Base-by-base conservation (phyloP, 306 rosid genomes). In the Rosa chinensis region DNA sequence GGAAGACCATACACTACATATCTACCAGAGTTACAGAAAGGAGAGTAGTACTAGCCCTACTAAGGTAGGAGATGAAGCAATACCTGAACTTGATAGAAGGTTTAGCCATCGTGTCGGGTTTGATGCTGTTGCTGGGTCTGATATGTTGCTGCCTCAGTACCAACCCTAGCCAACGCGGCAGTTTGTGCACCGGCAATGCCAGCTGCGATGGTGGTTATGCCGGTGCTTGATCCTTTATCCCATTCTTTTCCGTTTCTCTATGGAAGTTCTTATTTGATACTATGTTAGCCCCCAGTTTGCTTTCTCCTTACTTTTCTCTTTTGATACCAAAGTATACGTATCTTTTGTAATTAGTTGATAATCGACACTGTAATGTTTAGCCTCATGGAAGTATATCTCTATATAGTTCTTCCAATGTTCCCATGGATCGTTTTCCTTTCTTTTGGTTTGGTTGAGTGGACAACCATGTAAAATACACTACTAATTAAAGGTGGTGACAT, bases 141-240 rank as follows among this genome's bases (percentile, higher is more conserved):
- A 14, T 84, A 59, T 90, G 97, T 76, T 90, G 93, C 73, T 94
- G 98, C 69, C 96, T 94, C 78, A 84, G 89, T 84, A 89, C 91
- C 74, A 89, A 86, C 68, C 96, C 90, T 17, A 83, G 83, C 61
- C 93, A 77, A 14, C 79, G 77, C 10, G 80, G 72, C 68, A 88
- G 82, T 59, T 12, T 53, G 48, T 21, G 71, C 76, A 25, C 84
- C 5, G 87, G 83, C 73, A 84, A 59, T 23, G 84, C 82, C 28
- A 84, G 96, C 76, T 94, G 98, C 14, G 97, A 90, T 11, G 93
- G 89, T 10, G 92, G 92, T 67, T 87, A 75, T 43, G 89, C 78
- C 13, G 89, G 88, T 50, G 86, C 88, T 52, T 88, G 89, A 87
- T 76, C 40, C 32, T 5, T 23, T 23, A 8, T 28, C 40, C 23